Evolutionary conservation across 345 rosid genomes (phyloP).

Genomic region (Iberis pinnata): DNA sequence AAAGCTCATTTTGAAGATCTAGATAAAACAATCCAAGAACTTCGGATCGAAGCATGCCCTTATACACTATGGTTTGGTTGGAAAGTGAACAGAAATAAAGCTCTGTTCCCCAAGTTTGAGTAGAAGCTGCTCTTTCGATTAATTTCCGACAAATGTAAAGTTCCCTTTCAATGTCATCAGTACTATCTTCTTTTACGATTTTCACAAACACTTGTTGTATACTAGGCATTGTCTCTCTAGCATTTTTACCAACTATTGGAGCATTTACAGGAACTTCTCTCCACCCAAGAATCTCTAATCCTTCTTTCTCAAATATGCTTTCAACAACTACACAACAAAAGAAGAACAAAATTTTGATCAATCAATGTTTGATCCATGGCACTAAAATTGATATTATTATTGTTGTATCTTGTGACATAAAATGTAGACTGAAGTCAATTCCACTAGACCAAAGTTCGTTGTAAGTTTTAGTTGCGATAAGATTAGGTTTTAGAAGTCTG

Average conservation of each 20-base stretch:
- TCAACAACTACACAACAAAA: conserved; percentile 47
- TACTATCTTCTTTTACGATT: conserved; percentile 68
- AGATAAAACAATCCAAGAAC: conserved; percentile 80
- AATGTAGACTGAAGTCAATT: no score
- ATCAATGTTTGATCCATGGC: background rate
- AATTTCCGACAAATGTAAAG: conserved; percentile 86
- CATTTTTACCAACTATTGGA: conserved; percentile 85
- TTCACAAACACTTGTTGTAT: conserved; percentile 91
- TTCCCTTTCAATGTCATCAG: conserved; percentile 91
- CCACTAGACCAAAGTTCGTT: no score
- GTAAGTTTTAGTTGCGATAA: no score
- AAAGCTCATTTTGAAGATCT: conserved; percentile 76
- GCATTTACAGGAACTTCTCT: conserved; percentile 82
- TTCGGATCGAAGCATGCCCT: conserved; percentile 98
- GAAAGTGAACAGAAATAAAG: conserved; percentile 91
- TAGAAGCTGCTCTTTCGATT: conserved; percentile 58
- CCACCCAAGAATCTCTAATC: conserved; percentile 95
- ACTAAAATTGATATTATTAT: no score
- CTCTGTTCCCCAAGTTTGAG: conserved; percentile 75
- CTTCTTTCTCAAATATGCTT: conserved; percentile 82
- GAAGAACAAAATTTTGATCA: background rate
- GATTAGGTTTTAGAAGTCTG: no score
- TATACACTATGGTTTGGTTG: conserved; percentile 89
- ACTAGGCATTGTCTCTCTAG: conserved; percentile 92
- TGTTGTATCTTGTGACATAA: no score